These are phyloP conservation scores for Fusarium annulatum DNA, from an alignment of 2,329 filamentous ascomycete genomes.

Conservation along the genomic window DNA sequence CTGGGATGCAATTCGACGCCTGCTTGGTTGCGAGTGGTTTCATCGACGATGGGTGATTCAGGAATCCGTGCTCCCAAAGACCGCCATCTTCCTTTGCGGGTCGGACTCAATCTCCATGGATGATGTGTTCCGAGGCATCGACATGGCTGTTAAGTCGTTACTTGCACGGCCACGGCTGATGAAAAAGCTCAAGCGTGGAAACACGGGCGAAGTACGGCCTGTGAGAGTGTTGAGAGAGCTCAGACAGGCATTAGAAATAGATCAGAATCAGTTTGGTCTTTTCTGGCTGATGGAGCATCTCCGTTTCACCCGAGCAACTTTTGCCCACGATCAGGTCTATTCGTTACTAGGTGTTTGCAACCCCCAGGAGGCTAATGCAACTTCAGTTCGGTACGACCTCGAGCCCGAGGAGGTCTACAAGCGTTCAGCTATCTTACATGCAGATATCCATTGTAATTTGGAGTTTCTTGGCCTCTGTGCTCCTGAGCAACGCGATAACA, in stretches of 20 bases:
- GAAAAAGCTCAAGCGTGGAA: not conserved
- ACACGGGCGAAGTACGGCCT: not conserved
- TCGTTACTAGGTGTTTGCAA: not conserved
- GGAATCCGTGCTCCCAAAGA: not conserved
- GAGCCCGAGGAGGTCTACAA: not conserved
- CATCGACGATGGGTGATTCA: not conserved
- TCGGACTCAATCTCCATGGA: not conserved
- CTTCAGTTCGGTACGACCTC: not conserved
- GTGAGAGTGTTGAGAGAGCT: not conserved
- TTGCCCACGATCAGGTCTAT: not conserved
- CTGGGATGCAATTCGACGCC: not conserved
- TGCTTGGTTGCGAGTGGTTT: not conserved
- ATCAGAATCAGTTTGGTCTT: not conserved
- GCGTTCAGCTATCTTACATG: not conserved
- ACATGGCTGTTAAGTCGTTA: not conserved
- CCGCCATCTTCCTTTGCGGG: not conserved
- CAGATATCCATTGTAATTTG: not conserved
- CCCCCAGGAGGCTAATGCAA: not conserved
- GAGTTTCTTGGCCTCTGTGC: not conserved
- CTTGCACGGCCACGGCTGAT: not conserved
- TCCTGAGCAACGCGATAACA: not conserved
- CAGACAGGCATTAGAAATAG: not conserved
- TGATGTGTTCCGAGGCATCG: not conserved
- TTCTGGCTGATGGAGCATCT: not conserved
- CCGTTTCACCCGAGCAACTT: not conserved